Evolutionary conservation across 2,329 filamentous ascomycete species (phyloP), one percentile per base, ranked within the genome.

Genomic region (Diaporthe velutina): DNA sequence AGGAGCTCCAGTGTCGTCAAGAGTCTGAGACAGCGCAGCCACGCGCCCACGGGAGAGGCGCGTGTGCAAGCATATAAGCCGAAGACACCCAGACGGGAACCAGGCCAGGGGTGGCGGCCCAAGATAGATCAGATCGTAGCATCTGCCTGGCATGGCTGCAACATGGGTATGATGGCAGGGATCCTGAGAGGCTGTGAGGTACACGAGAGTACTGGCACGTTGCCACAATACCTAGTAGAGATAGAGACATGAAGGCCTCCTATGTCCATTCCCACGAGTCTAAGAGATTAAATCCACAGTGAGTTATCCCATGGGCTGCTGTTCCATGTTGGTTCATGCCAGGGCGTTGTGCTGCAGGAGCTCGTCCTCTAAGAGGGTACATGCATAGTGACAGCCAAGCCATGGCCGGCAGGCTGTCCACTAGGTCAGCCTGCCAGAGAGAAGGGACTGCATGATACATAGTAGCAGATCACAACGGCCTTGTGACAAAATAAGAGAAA

Each of bases 31-130:
- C 71, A 75, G 38, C 5, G 66, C 35, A 50, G 55, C 57, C 50
- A 66, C 70, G 66, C 60, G 71, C 72, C 30, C 67, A 28, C 71
- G 61, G 57, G 50, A 74, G 74, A 71, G 74, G 74, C 67, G 66
- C 67, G 70, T 74, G 67, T 55, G 42, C 28, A 25, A n/a, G 57
- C n/a, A 55, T 17, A 60, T 58, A 54, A 67, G 74, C 74, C 73
- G 71, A 74, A 71, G 58, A 25, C 55, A 42, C 15, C 52, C 42
- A 52, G 35, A 35, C 17, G 70, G 57, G 10, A 64, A 42, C 45
- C 70, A 58, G 45, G 58, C 57, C 57, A 61, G 33, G 64, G 64
- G 45, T 38, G 48, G 48, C 64, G 48, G 64, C 64, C 64, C 64
- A 68, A 54, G 64, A 54, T 54, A 68, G 64, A 68, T 68, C 48